Evolutionary conservation across 2,329 filamentous ascomycete species (phyloP), one percentile per base, ranked within the genome.

Genomic region (Endocalyx cinctus): DNA sequence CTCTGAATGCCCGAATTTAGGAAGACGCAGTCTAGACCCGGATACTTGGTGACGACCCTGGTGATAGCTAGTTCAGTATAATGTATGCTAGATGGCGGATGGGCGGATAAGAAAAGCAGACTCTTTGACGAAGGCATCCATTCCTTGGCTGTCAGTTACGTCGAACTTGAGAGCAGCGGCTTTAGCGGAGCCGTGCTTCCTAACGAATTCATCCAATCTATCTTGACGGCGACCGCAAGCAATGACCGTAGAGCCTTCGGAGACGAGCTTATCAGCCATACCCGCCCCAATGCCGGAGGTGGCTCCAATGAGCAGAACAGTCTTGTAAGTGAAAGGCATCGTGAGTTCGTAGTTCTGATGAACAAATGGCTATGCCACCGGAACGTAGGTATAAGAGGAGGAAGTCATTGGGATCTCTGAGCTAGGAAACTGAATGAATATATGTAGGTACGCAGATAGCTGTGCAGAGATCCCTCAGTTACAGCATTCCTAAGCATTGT

Each of bases 1-100:
- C 20, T 23, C 3, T 72, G 66, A 12, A 64, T 54, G 6, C 66
- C 67, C 2, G 67, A 57, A 40, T 72, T 72, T 27, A 72, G 48
- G 34, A 72, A 59, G 20, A 74, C 42, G 30, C 60, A 62, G 46
- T 72, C 69, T 23, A 73, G 57, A 23, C 66, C 60, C 1, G 65
- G 62, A 37, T 62, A 54, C 6, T 34, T 23, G 4, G 13, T 31
- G 10, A 43, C 6, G 13, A 43, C 27, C 13, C 27, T 35, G 17
- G 22, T 6, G 16, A 27, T 14, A 16, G 25, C 23, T 10, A 34
- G 13, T 26, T n/a, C 12, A 28, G 8, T 20, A 10, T 7, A n/a
- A 13, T 6, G 17, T 13, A 23, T 23, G n/a, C 20, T n/a, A n/a
- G n/a, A n/a, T n/a, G n/a, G n/a, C n/a, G 20, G 20, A 23, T 23